Evolutionary conservation across 2,329 filamentous ascomycete genomes (phyloP), one percentile per base, ranked within the genome.

Genomic region (Fusarium sublunatum): DNA sequence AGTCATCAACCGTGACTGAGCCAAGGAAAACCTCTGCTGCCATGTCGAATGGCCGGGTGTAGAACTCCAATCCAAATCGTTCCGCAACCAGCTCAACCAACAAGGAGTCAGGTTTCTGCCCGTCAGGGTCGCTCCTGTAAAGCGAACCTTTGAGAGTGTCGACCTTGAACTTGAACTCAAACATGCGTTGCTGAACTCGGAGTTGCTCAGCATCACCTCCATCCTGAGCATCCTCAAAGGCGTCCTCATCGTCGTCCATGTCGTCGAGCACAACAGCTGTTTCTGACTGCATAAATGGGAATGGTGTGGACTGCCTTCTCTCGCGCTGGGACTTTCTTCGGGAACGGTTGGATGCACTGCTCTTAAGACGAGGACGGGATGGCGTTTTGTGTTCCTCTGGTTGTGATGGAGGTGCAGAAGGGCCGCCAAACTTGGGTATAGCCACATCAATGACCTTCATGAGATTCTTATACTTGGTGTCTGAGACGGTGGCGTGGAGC

Each of bases 401-500:
- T 22, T 56, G 41, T 1, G 53, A 13, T 8, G 78, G 72, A 9
- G 48, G 39, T 11, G 58, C 52, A 2, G 52, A 55, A 15, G 79
- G 75, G 2, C 82, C 80, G 13, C 82, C 80, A 25, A 98, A 89
- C 60, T 91, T 93, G 2, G 95, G 96, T 57, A 99, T 91, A 0
- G 95, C 93, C 53, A 97, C 93, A 58, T 99, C 94, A 61, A 99
- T 94, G 39, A 99, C 83, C 70, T 88, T 93, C 95, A 99, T 99
- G 58, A 99, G 76, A 41, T 88, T 93, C 79, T 98, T 99, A 81
- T 99, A 99, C 75, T 99, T 99, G 34, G 88, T 88, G 70, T 99
- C 96, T 0, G 95, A 98, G 34, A 96, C 89, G 0, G 91, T 91
- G 10, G 91, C 95, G 74, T 98, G 94, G 1, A 99, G 82, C 48